A percentile compares a stretch with the other conserved stretches of the same genome.
Conservation (phyloP, 2,329 filamentous ascomycete species). For the Fusarium anthophilum region DNA sequence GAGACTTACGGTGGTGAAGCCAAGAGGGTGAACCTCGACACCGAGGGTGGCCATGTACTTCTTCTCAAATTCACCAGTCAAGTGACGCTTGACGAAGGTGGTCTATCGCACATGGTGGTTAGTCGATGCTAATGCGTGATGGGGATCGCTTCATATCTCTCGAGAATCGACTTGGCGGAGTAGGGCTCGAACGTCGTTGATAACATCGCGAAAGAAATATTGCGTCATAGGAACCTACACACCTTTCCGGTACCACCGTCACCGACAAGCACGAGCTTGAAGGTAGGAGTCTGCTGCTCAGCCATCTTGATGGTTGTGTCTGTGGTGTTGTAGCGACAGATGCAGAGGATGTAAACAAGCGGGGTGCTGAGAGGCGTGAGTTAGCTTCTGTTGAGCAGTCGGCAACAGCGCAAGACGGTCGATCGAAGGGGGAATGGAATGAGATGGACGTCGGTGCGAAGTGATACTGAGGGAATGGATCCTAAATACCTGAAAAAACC, state of each 20-base stretch:
- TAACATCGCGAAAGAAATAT: constrained; percentile 31
- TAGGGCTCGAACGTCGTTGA: constrained; percentile 32
- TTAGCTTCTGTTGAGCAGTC: constrained; percentile 44
- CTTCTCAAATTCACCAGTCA: constrained; percentile 99
- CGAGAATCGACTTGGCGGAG: constrained; percentile 35
- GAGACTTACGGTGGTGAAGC: constrained; percentile 91
- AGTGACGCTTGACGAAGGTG: constrained; percentile 99
- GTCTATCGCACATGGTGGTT: constrained; percentile 68
- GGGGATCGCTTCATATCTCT: constrained; percentile 17
- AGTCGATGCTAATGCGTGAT: constrained; percentile 25
- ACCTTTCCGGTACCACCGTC: constrained; percentile 99
- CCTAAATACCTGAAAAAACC: constrained; percentile 40
- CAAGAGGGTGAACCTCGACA: constrained; percentile 98
- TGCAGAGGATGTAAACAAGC: constrained; percentile 58
- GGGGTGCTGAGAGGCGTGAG: constrained; percentile 51
- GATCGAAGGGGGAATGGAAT: constrained; percentile 13
- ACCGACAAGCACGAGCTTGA: constrained; percentile 99
- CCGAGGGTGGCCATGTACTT: constrained; percentile 99
- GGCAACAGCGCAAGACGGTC: constrained; percentile 24
- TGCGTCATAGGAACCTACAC: constrained; percentile 41
- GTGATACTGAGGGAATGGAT: constrained; percentile 25
- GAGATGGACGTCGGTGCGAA: constrained; percentile 21
- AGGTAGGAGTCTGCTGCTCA: constrained; percentile 73
- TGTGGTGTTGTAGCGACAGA: constrained; percentile 39
- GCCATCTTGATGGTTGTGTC: constrained; percentile 67